phyloP scores from a whole-genome alignment of 1,139 yeast species.

The Neolecta irregularis region DNA sequence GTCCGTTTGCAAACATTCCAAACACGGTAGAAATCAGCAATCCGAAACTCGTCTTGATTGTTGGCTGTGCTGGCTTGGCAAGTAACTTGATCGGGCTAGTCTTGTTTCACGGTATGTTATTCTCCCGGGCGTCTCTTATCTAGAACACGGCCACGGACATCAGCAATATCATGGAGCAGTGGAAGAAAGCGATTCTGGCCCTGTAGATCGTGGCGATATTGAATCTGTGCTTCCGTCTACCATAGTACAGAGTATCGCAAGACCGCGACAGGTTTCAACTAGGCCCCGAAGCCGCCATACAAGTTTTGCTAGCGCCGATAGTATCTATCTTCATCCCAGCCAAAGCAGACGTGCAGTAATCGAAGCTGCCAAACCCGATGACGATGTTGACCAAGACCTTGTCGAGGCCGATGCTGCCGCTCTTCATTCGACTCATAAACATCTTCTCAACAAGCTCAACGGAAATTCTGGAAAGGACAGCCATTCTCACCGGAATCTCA shows the following conservation, averaged over 20 bases:
- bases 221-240: slow-evolving; percentile 23
- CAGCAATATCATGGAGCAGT: slow-evolving; percentile 33
- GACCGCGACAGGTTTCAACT: slow-evolving; percentile 2
- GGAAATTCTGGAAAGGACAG: slow-evolving; percentile 21
- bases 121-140: too few relatives aligned
- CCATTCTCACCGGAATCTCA: slow-evolving; percentile 29
- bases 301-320: slow-evolving; percentile 9
- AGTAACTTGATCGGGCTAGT: slow-evolving; percentile 74
- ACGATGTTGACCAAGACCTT: slow-evolving; percentile 7
- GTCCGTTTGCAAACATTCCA: not conserved
- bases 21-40: slow-evolving; percentile 31
- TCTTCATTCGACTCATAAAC: slow-evolving; percentile 15
- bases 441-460: slow-evolving; percentile 11
- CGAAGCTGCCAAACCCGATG: too few relatives aligned
- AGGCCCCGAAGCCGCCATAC: slow-evolving; percentile 2
- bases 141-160: slow-evolving; percentile 52
- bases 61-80: slow-evolving; percentile 66
- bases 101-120: slow-evolving; percentile 86
- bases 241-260: slow-evolving; percentile 21
- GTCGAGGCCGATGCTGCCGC: slow-evolving; percentile 17
- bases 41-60: slow-evolving; percentile 64
- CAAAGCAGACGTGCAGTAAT: slow-evolving; percentile 8
- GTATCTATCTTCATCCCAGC: slow-evolving; percentile 12
- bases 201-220: slow-evolving; percentile 12
- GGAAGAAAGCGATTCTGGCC: slow-evolving; percentile 19